Percentiles rank a stretch among this genome's conserved stretches.
Conservation (phyloP, 2,329 filamentous ascomycete genomes). For the Harringtonia aguacate region DNA sequence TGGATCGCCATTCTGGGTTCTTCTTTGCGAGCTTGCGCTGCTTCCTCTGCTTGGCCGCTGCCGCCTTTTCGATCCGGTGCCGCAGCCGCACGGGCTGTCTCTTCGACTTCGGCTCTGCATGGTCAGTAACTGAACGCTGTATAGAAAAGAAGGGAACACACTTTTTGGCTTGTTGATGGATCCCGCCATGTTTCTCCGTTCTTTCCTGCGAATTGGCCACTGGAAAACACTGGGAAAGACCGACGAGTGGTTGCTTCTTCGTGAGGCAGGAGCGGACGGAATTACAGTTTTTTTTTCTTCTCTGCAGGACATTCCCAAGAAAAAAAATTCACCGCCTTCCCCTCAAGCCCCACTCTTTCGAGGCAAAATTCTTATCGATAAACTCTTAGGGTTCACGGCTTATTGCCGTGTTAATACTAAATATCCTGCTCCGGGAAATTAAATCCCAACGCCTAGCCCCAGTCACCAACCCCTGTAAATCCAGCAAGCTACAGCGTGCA, state of each 20-base stretch:
- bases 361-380: constrained; percentile 13
- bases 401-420: no score
- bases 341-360: constrained; percentile 7
- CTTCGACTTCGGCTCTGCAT: constrained; percentile 85
- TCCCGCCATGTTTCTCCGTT: constrained; percentile 33
- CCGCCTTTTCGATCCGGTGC: constrained; percentile 92
- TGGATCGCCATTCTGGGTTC: constrained; percentile 93
- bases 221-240: no score
- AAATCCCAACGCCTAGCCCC: no score
- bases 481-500: no score
- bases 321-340: constrained; percentile 14
- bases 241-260: no score
- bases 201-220: no score
- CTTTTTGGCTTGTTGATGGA: constrained; percentile 45
- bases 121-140: not conserved
- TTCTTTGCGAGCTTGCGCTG: constrained; percentile 81
- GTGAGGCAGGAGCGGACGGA: no score
- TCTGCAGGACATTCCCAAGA: not conserved
- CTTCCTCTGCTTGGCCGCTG: constrained; percentile 84
- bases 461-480: no score
- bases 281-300: constrained; percentile 3
- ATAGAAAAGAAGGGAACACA: constrained; percentile 18
- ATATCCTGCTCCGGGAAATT: no score
- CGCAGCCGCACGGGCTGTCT: constrained; percentile 78
- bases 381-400: constrained; percentile 2